Evolutionary conservation across 305 asterid species (phyloP), one percentile per base, ranked within the genome.

Genomic region (Coffea humblotiana): DNA sequence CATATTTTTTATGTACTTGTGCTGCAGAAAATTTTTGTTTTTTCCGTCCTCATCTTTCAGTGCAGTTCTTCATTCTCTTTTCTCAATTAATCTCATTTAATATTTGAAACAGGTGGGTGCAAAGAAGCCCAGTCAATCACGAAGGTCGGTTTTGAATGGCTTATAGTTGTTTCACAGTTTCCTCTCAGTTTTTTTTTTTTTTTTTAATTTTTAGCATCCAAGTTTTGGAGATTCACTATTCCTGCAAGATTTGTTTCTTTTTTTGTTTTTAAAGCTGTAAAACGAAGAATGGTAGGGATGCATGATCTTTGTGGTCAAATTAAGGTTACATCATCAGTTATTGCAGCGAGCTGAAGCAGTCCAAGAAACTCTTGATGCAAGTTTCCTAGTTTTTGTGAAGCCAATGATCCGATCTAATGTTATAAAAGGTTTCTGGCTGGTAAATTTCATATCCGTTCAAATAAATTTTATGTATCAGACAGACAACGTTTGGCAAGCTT

Each of bases 351-450:
- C 83, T 49, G 79, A 78, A 70, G 81, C 76, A 29, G 85, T 81
- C 11, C 83, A 64, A 80, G 79, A 77, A 75, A 78, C 74, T 52
- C 79, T 84, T 61, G 67, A 79, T 63, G 21, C 83, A 71, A 58
- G 51, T 81, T 81, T 76, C 87, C 85, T 16, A 81, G 84, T 78
- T 81, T 81, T 81, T 71, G 65, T 82, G 32, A 84, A 84, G 82
- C 83, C 83, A 64, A 84, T 78, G 87, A 82, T 84, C 81, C 74
- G 81, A 81, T 84, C 87, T 19, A 84, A 78, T 71, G 87, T 84
- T 29, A 74, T 79, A n/a, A 78, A 70, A 51, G 85, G 87, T 48
- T 81, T 81, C 56, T 84, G 83, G 85, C 78, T 84, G 78, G 87
- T 84, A 81, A 66, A 76, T 71, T 16, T 9, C 48, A 58, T 32